A percentile compares a stretch with the other conserved stretches of the same genome.
Conservation (phyloP, 2,329 filamentous ascomycete species). For the Ceratocystis huliohia region DNA sequence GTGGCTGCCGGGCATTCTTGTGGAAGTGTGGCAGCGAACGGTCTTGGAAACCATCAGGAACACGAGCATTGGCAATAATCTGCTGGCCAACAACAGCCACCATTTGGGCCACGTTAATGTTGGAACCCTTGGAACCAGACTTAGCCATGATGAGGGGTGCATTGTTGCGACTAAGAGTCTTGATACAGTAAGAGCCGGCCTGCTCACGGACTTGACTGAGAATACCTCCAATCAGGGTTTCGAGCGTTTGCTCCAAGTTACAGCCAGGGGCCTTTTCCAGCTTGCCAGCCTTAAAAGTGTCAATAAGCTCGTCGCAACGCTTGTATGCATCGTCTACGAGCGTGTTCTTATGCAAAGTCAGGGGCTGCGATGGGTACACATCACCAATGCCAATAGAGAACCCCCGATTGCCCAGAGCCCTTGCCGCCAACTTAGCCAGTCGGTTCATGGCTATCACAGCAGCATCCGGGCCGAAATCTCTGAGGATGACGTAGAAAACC, state of each 20-base stretch:
- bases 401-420: slow-evolving; percentile 77
- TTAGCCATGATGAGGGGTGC: slow-evolving; percentile 93
- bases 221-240: slow-evolving; percentile 81
- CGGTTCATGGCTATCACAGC: slow-evolving; percentile 90
- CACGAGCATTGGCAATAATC: slow-evolving; percentile 87
- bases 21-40: slow-evolving; percentile 89
- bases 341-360: slow-evolving; percentile 59
- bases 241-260: slow-evolving; percentile 81
- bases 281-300: slow-evolving; percentile 64
- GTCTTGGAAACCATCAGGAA: slow-evolving; percentile 92
- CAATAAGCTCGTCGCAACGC: slow-evolving; percentile 72
- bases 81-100: slow-evolving; percentile 94
- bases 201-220: slow-evolving; percentile 83
- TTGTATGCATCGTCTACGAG: slow-evolving; percentile 68
- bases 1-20: slow-evolving; percentile 82
- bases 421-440: slow-evolving; percentile 76
- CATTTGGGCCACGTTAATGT: slow-evolving; percentile 99
- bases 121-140: slow-evolving; percentile 90
- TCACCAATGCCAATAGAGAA: slow-evolving; percentile 96
- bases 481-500: slow-evolving; percentile 89
- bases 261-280: slow-evolving; percentile 79
- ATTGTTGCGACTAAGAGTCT: slow-evolving; percentile 80
- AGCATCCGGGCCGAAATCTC: slow-evolving; percentile 84
- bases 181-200: slow-evolving; percentile 82
- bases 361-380: slow-evolving; percentile 65